These are phyloP conservation scores for Penicillium macrosclerotiorum DNA, from an alignment of 495 filamentous ascomycete species.

Conservation along the genomic window DNA sequence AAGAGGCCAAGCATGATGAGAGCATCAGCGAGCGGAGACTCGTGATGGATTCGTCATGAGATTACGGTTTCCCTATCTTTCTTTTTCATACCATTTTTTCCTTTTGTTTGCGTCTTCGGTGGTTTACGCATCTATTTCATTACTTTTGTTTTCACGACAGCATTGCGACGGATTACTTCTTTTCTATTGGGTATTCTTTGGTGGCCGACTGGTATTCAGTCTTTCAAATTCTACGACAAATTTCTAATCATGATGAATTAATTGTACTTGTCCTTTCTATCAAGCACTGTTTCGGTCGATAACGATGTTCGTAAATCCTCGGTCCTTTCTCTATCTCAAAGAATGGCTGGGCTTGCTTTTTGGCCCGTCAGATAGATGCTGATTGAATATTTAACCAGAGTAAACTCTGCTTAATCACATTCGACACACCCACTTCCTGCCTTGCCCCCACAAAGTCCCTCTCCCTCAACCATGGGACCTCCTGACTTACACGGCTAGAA, in stretches of 20 bases:
- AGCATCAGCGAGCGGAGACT: constrained; percentile 22
- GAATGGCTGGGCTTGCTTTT: too few species aligned
- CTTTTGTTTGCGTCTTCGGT: too few species aligned
- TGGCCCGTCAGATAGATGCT: too few species aligned
- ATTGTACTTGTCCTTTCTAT: not conserved
- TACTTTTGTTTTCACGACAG: constrained; percentile 4
- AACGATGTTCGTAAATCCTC: too few species aligned
- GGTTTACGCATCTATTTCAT: too few species aligned
- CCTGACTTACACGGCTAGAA: too few species aligned
- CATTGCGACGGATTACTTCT: constrained; percentile 9
- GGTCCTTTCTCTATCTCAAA: too few species aligned
- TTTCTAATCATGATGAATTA: not conserved
- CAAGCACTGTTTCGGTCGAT: not conserved
- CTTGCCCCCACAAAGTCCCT: too few species aligned
- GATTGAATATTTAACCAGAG: too few species aligned
- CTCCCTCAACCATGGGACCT: too few species aligned
- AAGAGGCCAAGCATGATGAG: constrained; percentile 23
- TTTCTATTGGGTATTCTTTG: constrained; percentile 1
- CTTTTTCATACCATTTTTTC: not conserved
- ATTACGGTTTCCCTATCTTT: not conserved
- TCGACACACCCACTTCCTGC: too few species aligned
- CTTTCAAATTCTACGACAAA: not conserved
- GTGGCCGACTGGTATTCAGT: constrained; percentile 5
- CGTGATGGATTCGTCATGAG: constrained; percentile 24
- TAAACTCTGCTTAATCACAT: too few species aligned